Percentiles rank a stretch among this genome's conserved stretches.
These are phyloP conservation scores for Naganishia cerealis DNA, from an alignment of 1,284 basidiomycete genomes.

Conservation along the genomic window DNA sequence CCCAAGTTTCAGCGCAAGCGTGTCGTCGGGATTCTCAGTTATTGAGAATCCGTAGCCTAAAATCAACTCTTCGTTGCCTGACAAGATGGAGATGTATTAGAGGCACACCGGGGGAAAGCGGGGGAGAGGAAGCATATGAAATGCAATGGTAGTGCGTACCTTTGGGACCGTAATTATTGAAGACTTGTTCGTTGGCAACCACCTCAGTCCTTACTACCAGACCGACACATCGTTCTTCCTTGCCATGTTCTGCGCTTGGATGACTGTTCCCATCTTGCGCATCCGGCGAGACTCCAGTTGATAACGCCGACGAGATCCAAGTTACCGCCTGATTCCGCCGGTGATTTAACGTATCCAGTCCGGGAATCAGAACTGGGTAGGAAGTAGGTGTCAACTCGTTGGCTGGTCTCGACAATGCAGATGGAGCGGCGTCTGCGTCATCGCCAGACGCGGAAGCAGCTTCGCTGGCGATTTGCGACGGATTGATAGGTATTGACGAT, in stretches of 20 bases:
- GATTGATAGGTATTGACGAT: conserved; percentile 47
- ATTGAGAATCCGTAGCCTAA: conserved; percentile 84
- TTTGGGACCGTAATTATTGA: conserved; percentile 67
- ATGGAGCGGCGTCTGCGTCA: conserved; percentile 35
- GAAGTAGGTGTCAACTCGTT: conserved; percentile 53
- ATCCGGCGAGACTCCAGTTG: neutral
- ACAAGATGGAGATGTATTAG: neutral
- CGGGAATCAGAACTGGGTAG: conserved; percentile 77
- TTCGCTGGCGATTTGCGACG: conserved; percentile 23
- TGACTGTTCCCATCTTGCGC: conserved; percentile 35
- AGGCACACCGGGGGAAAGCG: neutral
- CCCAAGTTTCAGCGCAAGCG: conserved; percentile 73
- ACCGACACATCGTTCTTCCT: conserved; percentile 16
- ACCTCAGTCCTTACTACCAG: conserved; percentile 59
- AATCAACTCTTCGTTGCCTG: conserved; percentile 77
- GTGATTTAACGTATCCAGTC: conserved; percentile 81
- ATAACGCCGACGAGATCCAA: conserved; percentile 16
- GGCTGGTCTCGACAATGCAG: conserved; percentile 12
- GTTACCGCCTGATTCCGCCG: conserved; percentile 21
- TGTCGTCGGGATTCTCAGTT: conserved; percentile 73
- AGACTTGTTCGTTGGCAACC: conserved; percentile 63
- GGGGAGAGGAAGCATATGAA: neutral
- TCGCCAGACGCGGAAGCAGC: conserved; percentile 26
- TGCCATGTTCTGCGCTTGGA: conserved; percentile 36
- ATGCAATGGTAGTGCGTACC: conserved; percentile 1